phyloP scores from a whole-genome alignment of 1,284 basidiomycete genomes.

The Rhodotorula glutinis region DNA sequence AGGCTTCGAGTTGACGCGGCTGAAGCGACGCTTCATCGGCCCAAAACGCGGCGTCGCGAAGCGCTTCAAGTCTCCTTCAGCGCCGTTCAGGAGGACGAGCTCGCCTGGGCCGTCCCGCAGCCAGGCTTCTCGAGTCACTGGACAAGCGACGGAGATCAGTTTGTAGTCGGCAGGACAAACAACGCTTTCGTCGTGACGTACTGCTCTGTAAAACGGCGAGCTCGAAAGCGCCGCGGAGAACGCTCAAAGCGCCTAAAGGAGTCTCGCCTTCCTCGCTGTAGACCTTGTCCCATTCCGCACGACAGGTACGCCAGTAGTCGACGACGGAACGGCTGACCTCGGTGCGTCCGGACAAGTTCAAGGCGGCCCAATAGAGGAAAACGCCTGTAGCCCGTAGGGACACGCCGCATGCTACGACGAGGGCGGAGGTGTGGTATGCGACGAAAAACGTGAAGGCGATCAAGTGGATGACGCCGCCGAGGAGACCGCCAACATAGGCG shows the following conservation, averaged over 20 bases:
- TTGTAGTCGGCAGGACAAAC: neutral
- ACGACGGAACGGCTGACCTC: slow-evolving; percentile 20
- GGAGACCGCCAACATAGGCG: slow-evolving; percentile 24
- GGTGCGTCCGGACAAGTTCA: slow-evolving; percentile 32
- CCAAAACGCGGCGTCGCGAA: neutral
- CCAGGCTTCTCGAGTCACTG: slow-evolving; percentile 28
- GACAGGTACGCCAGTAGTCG: slow-evolving; percentile 24
- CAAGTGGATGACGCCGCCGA: slow-evolving; percentile 28
- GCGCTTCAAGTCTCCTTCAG: neutral
- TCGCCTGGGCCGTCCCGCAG: slow-evolving; percentile 19
- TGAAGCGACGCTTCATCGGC: neutral
- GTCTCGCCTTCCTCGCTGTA: slow-evolving; percentile 22
- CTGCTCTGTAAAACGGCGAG: slow-evolving; percentile 28
- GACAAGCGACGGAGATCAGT: neutral
- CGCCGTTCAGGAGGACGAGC: slow-evolving; percentile 22
- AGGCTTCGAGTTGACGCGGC: neutral
- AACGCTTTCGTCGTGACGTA: neutral
- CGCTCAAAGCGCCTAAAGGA: slow-evolving; percentile 5
- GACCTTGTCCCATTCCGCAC: slow-evolving; percentile 33
- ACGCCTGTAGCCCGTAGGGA: slow-evolving; percentile 2
- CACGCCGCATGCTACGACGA: slow-evolving; percentile 6
- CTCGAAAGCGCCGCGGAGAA: slow-evolving; percentile 14
- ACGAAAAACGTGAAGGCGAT: slow-evolving; percentile 35
- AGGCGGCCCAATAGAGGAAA: slow-evolving; percentile 26
- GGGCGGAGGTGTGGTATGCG: slow-evolving; percentile 13